Evolutionary conservation across 257 asterid genomes (phyloP).

Genomic region (Nicotiana undulata): DNA sequence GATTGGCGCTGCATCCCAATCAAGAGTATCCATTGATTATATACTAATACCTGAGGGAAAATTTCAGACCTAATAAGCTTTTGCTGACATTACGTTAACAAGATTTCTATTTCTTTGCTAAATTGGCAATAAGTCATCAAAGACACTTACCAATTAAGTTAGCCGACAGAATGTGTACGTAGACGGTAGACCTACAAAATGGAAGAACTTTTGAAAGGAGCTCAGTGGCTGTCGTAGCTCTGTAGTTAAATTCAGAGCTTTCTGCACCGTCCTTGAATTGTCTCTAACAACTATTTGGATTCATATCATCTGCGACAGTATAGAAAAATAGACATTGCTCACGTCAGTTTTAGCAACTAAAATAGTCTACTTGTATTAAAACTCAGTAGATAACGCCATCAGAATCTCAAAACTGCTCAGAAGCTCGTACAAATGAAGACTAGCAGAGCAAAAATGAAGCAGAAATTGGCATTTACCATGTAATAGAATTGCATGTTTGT

Average conservation of each 20-base stretch:
- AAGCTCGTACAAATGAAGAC: neutral
- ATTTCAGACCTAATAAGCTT: too few species aligned
- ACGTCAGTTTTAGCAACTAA: slow-evolving; percentile 45
- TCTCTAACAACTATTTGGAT: slow-evolving; percentile 31
- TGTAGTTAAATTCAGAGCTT: neutral
- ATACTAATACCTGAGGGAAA: too few species aligned
- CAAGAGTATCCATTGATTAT: slow-evolving; percentile 39
- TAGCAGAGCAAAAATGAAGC: neutral
- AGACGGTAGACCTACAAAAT: neutral
- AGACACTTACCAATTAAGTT: neutral
- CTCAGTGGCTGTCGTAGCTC: too few species aligned
- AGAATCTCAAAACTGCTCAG: neutral
- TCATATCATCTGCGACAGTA: slow-evolving; percentile 16
- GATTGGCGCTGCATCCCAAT: slow-evolving; percentile 19
- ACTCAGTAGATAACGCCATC: slow-evolving; percentile 16
- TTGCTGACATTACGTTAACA: neutral
- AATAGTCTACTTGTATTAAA: slow-evolving; percentile 23
- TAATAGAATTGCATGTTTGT: neutral
- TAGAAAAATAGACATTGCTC: slow-evolving; percentile 25
- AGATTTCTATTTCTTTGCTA: neutral
- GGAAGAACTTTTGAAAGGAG: neutral
- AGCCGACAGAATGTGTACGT: neutral
- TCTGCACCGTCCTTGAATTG: neutral
- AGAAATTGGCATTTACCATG: neutral
- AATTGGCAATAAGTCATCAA: neutral